Evolutionary conservation across 352 stramenopile genomes (phyloP).

Genomic region (Peronospora destructor): DNA sequence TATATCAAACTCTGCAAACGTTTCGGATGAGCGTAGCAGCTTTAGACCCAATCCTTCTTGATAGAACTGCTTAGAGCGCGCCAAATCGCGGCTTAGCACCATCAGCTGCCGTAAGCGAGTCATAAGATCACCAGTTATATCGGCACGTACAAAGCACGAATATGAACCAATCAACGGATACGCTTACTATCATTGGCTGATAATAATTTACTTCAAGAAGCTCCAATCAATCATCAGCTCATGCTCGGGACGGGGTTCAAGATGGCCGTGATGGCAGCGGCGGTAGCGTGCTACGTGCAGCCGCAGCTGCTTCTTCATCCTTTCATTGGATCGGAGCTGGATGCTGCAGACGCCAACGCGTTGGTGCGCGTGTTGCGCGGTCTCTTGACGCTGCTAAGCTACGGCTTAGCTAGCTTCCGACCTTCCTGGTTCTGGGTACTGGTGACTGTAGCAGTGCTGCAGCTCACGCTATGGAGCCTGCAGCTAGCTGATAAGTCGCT

Average conservation of each 20-base stretch:
- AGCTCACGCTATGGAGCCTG: slow-evolving; percentile 47
- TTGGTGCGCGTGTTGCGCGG: slow-evolving; percentile 48
- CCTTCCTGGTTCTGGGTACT: slow-evolving; percentile 42
- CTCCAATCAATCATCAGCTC: neutral
- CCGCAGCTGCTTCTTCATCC: slow-evolving; percentile 40
- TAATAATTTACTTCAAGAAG: slow-evolving; percentile 22
- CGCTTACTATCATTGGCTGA: slow-evolving; percentile 1
- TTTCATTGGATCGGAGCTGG: slow-evolving; percentile 22
- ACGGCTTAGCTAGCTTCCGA: slow-evolving; percentile 32
- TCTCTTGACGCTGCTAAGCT: slow-evolving; percentile 51
- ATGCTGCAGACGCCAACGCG: slow-evolving; percentile 33
- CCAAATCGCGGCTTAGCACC: slow-evolving; percentile 78
- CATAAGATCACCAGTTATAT: slow-evolving; percentile 7
- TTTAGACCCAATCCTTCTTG: slow-evolving; percentile 70
- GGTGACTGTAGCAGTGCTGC: slow-evolving; percentile 40
- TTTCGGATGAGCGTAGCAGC: slow-evolving; percentile 69
- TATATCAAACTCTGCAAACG: slow-evolving; percentile 78
- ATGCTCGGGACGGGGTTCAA: slow-evolving; percentile 36
- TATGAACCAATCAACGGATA: neutral
- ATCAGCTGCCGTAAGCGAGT: slow-evolving; percentile 77
- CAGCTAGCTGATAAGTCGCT: slow-evolving; percentile 36
- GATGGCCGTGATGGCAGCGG: slow-evolving; percentile 32
- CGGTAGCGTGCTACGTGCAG: slow-evolving; percentile 42
- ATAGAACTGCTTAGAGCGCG: slow-evolving; percentile 77
- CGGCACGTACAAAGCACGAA: too few relatives aligned